Percentiles rank a stretch among this genome's conserved stretches.
Conservation (phyloP, 805 yeast species). For the Kodamaea restingae region DNA sequence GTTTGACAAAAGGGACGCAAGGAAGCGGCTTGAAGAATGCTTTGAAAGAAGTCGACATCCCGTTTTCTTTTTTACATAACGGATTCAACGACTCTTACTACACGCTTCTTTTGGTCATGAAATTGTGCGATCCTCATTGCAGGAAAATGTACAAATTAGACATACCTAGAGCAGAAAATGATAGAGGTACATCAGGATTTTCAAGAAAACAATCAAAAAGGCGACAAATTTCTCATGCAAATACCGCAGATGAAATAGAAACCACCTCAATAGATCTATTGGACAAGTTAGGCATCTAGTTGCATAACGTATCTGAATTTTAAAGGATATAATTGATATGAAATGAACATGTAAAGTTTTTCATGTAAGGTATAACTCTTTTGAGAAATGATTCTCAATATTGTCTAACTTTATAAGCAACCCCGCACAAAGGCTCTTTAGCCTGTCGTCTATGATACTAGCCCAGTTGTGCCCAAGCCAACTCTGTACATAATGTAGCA, state of each 20-base stretch:
- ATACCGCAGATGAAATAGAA: not conserved
- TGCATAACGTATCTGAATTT: no score
- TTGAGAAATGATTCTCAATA: not conserved
- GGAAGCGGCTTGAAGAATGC: slow-evolving; percentile 46
- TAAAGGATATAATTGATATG: no score
- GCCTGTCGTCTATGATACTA: slow-evolving; percentile 29
- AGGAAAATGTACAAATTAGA: slow-evolving; percentile 5
- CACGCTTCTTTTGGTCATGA: slow-evolving; percentile 50
- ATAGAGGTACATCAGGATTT: not conserved
- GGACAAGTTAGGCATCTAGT: no score
- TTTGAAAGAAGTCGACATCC: slow-evolving; percentile 45
- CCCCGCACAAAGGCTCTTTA: slow-evolving; percentile 40
- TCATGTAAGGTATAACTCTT: no score
- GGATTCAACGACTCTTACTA: slow-evolving; percentile 71
- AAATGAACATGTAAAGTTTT: no score
- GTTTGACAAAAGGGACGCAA: slow-evolving; percentile 34
- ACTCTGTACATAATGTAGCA: slow-evolving; percentile 18
- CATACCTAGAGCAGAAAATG: not conserved
- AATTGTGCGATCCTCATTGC: slow-evolving; percentile 39
- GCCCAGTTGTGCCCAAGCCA: slow-evolving; percentile 34
- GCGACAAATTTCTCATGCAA: not conserved
- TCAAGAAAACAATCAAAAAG: slow-evolving; percentile 2
- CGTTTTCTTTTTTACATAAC: slow-evolving; percentile 60
- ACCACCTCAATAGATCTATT: not conserved
- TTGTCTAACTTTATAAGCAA: slow-evolving; percentile 28